Percentiles rank a stretch among this genome's conserved stretches.
phyloP scores from a whole-genome alignment of 2,329 filamentous ascomycete species.

The Paraconiothyrium sp. region DNA sequence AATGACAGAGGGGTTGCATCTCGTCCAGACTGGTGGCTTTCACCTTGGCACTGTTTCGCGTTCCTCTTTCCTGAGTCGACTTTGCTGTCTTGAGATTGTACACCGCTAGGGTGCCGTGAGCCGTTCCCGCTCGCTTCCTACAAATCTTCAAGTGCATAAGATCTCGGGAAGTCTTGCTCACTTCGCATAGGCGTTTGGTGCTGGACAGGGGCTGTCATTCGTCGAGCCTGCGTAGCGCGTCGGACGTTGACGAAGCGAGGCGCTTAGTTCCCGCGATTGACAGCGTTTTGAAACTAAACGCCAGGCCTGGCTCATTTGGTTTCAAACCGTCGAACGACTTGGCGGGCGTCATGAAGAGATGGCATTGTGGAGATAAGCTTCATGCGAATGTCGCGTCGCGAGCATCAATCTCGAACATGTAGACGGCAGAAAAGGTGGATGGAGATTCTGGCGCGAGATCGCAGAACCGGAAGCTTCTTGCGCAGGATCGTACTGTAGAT shows the following conservation, averaged over 20 bases:
- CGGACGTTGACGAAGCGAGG: slow-evolving; percentile 5
- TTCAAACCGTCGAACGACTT: slow-evolving; percentile 3
- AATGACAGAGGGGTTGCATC: neutral
- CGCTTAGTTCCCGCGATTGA: slow-evolving; percentile 8
- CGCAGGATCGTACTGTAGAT: too few species aligned
- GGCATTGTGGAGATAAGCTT: neutral
- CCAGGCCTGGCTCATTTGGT: slow-evolving; percentile 5
- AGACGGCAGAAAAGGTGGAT: neutral
- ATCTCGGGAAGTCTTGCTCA: slow-evolving; percentile 1
- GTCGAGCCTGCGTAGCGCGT: neutral
- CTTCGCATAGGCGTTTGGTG: neutral
- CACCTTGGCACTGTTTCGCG: slow-evolving; percentile 2
- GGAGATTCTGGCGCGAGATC: neutral
- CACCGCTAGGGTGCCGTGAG: neutral
- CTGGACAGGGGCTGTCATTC: neutral
- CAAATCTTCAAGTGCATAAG: neutral
- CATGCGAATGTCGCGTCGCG: neutral
- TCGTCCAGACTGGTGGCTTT: neutral
- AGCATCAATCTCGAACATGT: neutral
- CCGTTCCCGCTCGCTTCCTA: neutral
- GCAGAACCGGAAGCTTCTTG: neutral
- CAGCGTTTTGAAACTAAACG: slow-evolving; percentile 8
- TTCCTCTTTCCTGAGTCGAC: neutral
- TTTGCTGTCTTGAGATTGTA: neutral
- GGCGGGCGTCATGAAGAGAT: neutral